A percentile compares a stretch with the other conserved stretches of the same genome.
Conservation (phyloP, 169 alveolate species). For the Blepharisma undulans region DNA sequence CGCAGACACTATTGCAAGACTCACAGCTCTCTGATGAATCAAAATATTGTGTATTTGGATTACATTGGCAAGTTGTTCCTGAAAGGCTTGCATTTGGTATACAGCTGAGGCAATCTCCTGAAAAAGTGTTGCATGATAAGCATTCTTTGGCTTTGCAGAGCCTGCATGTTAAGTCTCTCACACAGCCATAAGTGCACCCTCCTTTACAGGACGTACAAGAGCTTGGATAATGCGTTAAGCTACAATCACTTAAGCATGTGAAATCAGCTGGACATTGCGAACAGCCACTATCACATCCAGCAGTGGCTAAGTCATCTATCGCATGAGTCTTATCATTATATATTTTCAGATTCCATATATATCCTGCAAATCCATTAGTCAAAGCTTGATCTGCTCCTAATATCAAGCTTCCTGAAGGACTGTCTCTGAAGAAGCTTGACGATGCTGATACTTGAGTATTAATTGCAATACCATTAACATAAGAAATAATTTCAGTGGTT, state of each 20-base stretch:
- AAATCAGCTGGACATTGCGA: background rate
- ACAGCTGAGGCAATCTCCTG: background rate
- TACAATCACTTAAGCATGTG: background rate
- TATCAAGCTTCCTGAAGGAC: background rate
- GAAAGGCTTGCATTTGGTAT: background rate
- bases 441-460: background rate
- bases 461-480: background rate
- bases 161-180: background rate
- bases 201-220: background rate
- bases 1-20: background rate
- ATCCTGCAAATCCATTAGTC: background rate
- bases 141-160: background rate
- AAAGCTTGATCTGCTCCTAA: background rate
- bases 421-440: background rate
- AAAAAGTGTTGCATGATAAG: background rate
- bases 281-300: background rate
- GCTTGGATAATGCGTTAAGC: background rate
- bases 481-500: background rate
- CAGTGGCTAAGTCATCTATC: background rate
- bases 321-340: background rate
- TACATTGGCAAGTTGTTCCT: background rate
- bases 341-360: background rate
- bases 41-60: background rate
- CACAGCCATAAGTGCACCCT: background rate
- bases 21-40: background rate